Percentiles rank a stretch among this genome's conserved stretches.
These are phyloP conservation scores for Vicia sativa DNA, from an alignment of 306 rosid genomes.

Conservation along the genomic window DNA sequence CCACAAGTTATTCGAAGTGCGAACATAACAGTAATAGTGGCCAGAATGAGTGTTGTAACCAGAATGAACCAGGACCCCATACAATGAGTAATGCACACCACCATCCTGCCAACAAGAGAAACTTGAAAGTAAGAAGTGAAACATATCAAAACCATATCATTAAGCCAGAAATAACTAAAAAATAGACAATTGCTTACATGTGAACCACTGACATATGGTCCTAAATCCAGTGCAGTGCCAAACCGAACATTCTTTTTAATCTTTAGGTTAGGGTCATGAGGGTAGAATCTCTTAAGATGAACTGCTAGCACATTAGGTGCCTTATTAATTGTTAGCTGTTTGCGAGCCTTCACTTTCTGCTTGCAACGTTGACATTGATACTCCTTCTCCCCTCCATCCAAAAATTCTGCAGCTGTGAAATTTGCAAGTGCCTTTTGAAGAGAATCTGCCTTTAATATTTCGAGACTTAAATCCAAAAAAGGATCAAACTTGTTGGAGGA, in stretches of 20 bases:
- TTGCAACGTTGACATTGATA: conserved; percentile 93
- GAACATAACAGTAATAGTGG: conserved; percentile 89
- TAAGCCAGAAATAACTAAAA: not conserved
- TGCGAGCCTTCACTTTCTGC: conserved; percentile 87
- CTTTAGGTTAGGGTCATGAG: conserved; percentile 74
- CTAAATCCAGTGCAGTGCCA: conserved; percentile 68
- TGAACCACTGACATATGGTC: conserved; percentile 87
- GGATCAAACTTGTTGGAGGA: conserved; percentile 93
- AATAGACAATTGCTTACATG: conserved; percentile 49
- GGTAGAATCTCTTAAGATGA: conserved; percentile 86
- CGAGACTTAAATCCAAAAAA: conserved; percentile 93
- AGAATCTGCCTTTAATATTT: conserved; percentile 85
- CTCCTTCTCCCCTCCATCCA: conserved; percentile 94
- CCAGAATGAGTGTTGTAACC: conserved; percentile 92
- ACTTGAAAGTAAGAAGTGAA: conserved; percentile 5
- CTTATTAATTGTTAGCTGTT: conserved; percentile 87
- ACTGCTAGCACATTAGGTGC: conserved; percentile 87
- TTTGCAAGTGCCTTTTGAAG: conserved; percentile 76
- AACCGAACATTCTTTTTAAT: conserved; percentile 83
- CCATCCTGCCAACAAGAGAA: conserved; percentile 59
- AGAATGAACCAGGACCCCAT: conserved; percentile 90
- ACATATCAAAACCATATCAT: conserved; percentile 3
- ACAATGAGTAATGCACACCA: conserved; percentile 84
- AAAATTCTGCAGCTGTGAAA: conserved; percentile 80
- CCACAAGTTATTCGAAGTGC: conserved; percentile 94